phyloP scores from a whole-genome alignment of 208 protist species.

The Acanthamoeba lugdunensis region DNA sequence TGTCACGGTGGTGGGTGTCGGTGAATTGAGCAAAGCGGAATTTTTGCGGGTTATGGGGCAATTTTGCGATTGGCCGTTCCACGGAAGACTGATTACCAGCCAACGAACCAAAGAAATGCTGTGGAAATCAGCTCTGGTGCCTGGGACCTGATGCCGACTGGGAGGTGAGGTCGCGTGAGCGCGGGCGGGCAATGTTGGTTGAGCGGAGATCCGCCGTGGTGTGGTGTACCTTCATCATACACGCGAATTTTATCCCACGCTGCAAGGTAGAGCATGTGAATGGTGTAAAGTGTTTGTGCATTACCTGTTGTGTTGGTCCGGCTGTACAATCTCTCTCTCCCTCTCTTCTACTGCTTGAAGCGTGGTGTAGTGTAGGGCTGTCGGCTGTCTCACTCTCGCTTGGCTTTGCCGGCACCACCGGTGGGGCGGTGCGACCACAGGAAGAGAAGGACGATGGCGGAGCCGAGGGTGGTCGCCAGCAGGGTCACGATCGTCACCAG shows the following conservation, averaged over 20 bases:
- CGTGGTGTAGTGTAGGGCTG: too few relatives aligned
- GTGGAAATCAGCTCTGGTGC: not conserved
- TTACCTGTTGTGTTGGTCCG: not conserved
- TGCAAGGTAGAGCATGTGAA: not conserved
- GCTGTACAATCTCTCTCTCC: not conserved
- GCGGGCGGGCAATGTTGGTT: too few relatives aligned
- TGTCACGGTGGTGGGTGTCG: too few relatives aligned
- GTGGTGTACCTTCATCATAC: too few relatives aligned
- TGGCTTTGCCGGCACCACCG: not conserved
- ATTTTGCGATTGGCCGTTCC: not conserved
- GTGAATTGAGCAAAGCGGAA: not conserved
- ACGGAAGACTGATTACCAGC: not conserved
- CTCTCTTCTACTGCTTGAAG: not conserved
- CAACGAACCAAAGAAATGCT: not conserved
- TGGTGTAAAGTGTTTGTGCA: not conserved
- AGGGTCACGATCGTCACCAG: not conserved
- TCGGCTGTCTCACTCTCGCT: not conserved
- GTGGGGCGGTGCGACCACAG: not conserved
- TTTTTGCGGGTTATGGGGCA: not conserved
- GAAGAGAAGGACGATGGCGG: not conserved
- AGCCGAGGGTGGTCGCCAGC: constrained; percentile 5
- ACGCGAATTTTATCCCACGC: too few relatives aligned
- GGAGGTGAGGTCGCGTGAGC: too few relatives aligned
- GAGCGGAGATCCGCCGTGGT: too few relatives aligned
- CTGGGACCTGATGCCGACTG: too few relatives aligned